Evolutionary conservation across 192 early-diverging fungal genomes (phyloP), one percentile per base, ranked within the genome.

Genomic region (Coemansia reversa): DNA sequence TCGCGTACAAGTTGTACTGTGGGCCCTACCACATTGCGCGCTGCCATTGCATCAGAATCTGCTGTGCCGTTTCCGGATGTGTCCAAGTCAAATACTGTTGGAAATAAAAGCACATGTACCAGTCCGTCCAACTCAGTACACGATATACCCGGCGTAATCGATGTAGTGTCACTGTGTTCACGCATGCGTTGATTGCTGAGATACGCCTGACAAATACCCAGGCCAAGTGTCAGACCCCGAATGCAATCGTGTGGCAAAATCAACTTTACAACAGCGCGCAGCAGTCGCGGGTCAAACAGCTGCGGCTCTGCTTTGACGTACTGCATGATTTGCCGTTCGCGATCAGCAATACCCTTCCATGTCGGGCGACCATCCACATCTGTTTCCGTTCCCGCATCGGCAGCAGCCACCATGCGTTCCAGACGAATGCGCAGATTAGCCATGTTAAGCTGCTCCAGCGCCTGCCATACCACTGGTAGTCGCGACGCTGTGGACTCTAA

Each of bases 41-140:
- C 55, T 7, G 67, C 66, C 25, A 55, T 32, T 3, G 27, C 39
- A 27, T 39, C 42, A 3, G 27, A 16, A 14, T 47, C 35, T 19
- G 25, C 30, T 9, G 18, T 5, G 32, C 35, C 22, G 51, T 33
- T 39, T n/a, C 62, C 49, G 23, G 23, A 14, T n/a, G 68, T 45
- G 25, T 86, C 84, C 3, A 78, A n/a, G 54, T 92, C 91, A 65
- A 83, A 91, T 16, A 90, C 84, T 0, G 89, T 92, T 5, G 91
- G 91, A 68, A 90, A 92, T 30, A 92, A 60, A 2, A 91, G 80
- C 22, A 92, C 65, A 32, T 84, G 74, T 52, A 89, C 69, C 16
- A 88, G 55, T 0, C 72, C 81, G 20, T 85, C 67, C 19, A 89
- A 79, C 22, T 75, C 59, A 0, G 62, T 30, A 35, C 79, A 75